Percentiles rank a stretch among this genome's conserved stretches.
These are phyloP conservation scores for Phytopythium chamaehyphon DNA, from an alignment of 352 stramenopile species.

Conservation along the genomic window DNA sequence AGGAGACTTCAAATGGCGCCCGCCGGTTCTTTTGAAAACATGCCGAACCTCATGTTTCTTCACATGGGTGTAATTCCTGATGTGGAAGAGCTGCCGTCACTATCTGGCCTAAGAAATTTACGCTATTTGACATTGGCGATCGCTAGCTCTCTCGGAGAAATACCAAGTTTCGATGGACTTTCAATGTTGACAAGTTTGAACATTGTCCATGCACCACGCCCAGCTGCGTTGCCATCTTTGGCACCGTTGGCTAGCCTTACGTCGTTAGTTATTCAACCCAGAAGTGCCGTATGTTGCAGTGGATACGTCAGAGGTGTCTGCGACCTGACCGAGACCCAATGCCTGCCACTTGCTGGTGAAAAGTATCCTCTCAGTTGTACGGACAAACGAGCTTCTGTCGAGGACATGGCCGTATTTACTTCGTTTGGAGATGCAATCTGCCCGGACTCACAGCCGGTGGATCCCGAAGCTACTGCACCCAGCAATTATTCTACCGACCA, in stretches of 20 bases:
- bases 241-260: constrained; percentile 8
- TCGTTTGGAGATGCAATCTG: constrained; percentile 8
- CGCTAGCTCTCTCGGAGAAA: constrained; percentile 8
- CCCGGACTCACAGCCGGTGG: background rate
- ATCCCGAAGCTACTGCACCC: constrained; percentile 2
- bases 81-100: constrained; percentile 24
- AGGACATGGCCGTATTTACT: constrained; percentile 3
- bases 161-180: constrained; percentile 23
- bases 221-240: constrained; percentile 15
- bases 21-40: constrained; percentile 21
- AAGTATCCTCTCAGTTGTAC: constrained; percentile 14
- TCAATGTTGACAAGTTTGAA: constrained; percentile 10
- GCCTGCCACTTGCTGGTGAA: constrained; percentile 15
- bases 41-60: constrained; percentile 30
- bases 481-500: constrained; percentile 21
- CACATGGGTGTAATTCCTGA: constrained; percentile 21
- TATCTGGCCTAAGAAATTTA: constrained; percentile 19
- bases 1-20: constrained; percentile 13
- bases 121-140: constrained; percentile 25
- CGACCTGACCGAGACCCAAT: constrained; percentile 19
- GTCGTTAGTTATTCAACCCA: constrained; percentile 10
- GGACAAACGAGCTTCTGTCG: constrained; percentile 7
- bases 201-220: constrained; percentile 13
- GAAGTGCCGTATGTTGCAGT: constrained; percentile 30
- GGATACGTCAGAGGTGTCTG: constrained; percentile 21